Evolutionary conservation across 2,329 filamentous ascomycete species (phyloP).

Genomic region (Alternaria sp.): DNA sequence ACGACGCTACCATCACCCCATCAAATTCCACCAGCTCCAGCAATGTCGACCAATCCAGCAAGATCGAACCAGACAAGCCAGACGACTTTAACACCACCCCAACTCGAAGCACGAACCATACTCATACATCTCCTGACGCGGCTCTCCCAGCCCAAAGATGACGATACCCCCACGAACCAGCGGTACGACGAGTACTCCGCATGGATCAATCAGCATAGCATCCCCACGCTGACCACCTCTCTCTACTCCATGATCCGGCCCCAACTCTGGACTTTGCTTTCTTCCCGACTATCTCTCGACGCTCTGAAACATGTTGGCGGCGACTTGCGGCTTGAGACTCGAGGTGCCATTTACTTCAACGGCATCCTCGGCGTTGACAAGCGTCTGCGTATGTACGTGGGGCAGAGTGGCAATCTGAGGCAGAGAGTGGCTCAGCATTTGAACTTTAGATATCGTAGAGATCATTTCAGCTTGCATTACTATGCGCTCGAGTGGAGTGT

Average conservation of each 20-base stretch:
- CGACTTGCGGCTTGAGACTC: conserved; percentile 32
- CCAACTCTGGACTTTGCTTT: conserved; percentile 33
- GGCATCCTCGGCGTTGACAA: conserved; percentile 38
- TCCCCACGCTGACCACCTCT: conserved; percentile 27
- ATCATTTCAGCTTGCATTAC: conserved; percentile 47
- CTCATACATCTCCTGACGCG: conserved; percentile 30
- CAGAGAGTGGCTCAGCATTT: conserved; percentile 41
- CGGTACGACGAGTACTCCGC: conserved; percentile 28
- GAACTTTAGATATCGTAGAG: conserved; percentile 48
- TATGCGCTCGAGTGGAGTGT: conserved; percentile 41
- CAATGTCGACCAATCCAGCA: background rate
- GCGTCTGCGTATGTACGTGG: conserved; percentile 40
- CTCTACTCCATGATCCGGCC: conserved; percentile 33
- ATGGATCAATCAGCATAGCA: conserved; percentile 30
- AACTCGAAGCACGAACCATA: conserved; percentile 37
- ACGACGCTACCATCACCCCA: background rate
- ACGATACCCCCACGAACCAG: conserved; percentile 7
- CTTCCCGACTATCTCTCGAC: conserved; percentile 32
- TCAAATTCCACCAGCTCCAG: background rate
- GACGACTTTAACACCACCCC: conserved; percentile 19
- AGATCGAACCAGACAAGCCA: conserved; percentile 4
- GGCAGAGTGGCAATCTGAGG: conserved; percentile 41
- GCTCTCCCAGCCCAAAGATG: conserved; percentile 18
- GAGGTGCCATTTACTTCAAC: conserved; percentile 38
- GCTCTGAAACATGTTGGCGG: conserved; percentile 35